These are phyloP conservation scores for Mycena amicta DNA, from an alignment of 768 basidiomycete species.

Conservation along the genomic window DNA sequence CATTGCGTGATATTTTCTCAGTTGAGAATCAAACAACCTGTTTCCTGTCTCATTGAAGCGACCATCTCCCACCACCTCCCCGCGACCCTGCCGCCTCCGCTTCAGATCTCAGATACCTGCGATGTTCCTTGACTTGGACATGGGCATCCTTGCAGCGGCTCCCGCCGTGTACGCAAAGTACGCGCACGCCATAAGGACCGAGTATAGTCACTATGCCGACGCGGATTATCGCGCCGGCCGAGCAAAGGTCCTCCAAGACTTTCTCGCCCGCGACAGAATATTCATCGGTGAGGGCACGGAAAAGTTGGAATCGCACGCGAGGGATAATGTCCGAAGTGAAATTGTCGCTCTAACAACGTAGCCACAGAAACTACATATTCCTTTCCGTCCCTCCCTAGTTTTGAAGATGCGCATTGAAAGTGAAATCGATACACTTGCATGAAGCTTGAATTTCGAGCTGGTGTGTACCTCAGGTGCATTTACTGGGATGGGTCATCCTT, in stretches of 20 bases:
- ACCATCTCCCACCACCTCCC: constrained; percentile 21
- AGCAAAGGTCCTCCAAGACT: constrained; percentile 17
- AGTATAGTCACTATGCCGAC: constrained; percentile 15
- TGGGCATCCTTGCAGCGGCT: constrained; percentile 20
- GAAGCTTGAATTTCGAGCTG: no score
- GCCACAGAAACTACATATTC: no score
- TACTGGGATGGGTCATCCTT: no score
- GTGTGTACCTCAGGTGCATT: no score
- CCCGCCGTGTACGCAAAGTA: constrained; percentile 13
- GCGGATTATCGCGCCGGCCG: constrained; percentile 19
- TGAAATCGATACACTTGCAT: no score
- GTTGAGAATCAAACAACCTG: constrained; percentile 8
- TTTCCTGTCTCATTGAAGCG: constrained; percentile 18
- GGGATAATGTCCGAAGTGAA: constrained; percentile 18
- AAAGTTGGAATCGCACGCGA: constrained; percentile 15
- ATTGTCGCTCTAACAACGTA: no score
- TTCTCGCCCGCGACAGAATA: constrained; percentile 14
- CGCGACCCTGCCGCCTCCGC: constrained; percentile 1
- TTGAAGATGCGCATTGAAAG: constrained; percentile 29
- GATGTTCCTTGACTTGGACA: constrained; percentile 21
- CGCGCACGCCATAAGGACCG: constrained; percentile 12
- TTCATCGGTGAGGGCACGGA: constrained; percentile 15
- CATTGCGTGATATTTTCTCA: background rate
- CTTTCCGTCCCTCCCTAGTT: no score
- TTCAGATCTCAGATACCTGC: constrained; percentile 9